Percentiles rank a stretch among this genome's conserved stretches.
phyloP scores from a whole-genome alignment of 441 rosid genomes.

The Croton setiger region DNA sequence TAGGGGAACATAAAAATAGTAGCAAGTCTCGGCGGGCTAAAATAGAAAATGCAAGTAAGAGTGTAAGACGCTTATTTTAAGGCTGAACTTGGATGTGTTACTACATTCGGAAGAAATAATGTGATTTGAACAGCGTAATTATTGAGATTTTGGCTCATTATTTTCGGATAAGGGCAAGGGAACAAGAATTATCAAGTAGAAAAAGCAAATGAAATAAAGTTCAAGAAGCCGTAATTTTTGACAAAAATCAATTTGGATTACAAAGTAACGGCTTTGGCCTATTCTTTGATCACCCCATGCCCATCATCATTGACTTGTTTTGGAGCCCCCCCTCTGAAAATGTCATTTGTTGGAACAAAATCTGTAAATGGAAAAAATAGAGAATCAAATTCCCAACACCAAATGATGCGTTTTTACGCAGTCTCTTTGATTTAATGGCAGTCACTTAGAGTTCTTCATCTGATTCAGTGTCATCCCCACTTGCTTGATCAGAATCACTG shows the following conservation, averaged over 20 bases:
- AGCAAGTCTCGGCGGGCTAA: no score
- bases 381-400: no score
- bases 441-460: conserved; percentile 41
- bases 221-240: neutral
- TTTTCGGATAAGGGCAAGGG: neutral
- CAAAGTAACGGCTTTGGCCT: neutral
- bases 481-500: conserved; percentile 28
- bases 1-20: no score
- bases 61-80: no score
- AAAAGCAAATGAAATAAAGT: neutral
- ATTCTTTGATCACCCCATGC: neutral
- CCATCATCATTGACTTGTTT: neutral
- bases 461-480: conserved; percentile 16
- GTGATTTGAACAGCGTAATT: neutral
- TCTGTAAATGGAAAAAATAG: neutral
- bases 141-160: no score
- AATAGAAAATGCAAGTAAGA: no score
- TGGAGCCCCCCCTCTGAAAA: neutral
- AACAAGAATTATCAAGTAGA: neutral
- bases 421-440: neutral
- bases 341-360: neutral
- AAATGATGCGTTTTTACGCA: neutral
- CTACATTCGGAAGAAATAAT: neutral
- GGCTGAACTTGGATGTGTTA: no score
- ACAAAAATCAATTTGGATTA: neutral